Base-by-base conservation (phyloP, 495 filamentous ascomycete genomes). In the Eremomyces bilateralis region DNA sequence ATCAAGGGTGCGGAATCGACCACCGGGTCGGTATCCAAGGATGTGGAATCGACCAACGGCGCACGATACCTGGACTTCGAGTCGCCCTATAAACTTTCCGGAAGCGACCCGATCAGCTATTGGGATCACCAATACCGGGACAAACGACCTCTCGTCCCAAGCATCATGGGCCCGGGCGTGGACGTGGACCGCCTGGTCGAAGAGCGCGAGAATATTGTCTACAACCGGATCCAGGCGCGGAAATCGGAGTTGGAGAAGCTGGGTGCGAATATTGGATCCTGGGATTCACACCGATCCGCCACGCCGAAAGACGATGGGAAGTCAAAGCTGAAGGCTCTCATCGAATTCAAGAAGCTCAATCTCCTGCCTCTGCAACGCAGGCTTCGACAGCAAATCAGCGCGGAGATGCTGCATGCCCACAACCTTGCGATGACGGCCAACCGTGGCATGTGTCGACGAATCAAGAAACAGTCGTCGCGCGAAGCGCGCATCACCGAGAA, bases 401-500 rank as follows among this genome's bases (percentile, higher is more conserved):
- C 74, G 21, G 75, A 85, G 43, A 85, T 93, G 72, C 71, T 91
- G 49, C 73, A 88, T 42, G 84, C 82, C 36, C 80, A 92, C 43
- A 93, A 91, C 45, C 68, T 95, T 8, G 82, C 82, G 24, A 90
- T 93, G 72, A 92, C 82, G 10, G 79, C 82, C 0, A 97, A 95
- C 45, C 72, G 88, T 12, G 67, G 77, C 19, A 65, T 69, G 44
- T 93, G 91, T 49, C 76, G 88, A 17, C 73, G 85, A 15, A 81
- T 85, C 62, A 97, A 95, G 73, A 93, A 91, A 54, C 84, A 92
- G 47, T 83, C 77, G 17, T 60, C 94, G 33, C 73, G 84, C n/a
- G 88, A 97, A 53, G 90, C 88, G 21, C 74, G 88, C 21, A 83
- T 94, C 44, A 97, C 88, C 2, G 88, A 97, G 64, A 94, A 91